Percentiles rank a stretch among this genome's conserved stretches.
These are phyloP conservation scores for Adansonia madagascariensis DNA, from an alignment of 441 rosid species.

Conservation along the genomic window DNA sequence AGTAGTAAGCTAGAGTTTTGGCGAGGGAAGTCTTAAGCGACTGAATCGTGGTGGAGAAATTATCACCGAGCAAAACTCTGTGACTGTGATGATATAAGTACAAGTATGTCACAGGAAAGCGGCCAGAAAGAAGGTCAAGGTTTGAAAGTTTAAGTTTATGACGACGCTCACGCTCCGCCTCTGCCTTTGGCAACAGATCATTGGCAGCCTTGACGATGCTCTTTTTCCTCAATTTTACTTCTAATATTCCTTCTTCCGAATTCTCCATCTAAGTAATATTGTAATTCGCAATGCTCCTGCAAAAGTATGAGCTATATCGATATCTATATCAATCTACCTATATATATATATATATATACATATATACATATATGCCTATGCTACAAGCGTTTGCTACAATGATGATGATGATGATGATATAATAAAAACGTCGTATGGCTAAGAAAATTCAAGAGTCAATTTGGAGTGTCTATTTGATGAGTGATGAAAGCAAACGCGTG, in stretches of 20 bases:
- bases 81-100: slow-evolving; percentile 55
- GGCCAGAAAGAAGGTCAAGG: slow-evolving; percentile 87
- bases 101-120: slow-evolving; percentile 79
- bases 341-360: too few relatives aligned
- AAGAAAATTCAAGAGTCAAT: not conserved
- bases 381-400: not conserved
- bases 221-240: slow-evolving; percentile 46
- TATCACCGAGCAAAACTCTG: not conserved
- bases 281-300: not conserved
- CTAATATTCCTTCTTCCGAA: slow-evolving; percentile 33
- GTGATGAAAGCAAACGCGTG: not conserved
- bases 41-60: slow-evolving; percentile 37
- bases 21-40: slow-evolving; percentile 61
- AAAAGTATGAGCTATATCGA: not conserved
- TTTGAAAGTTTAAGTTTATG: slow-evolving; percentile 57
- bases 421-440: not conserved
- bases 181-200: slow-evolving; percentile 23
- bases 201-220: slow-evolving; percentile 50
- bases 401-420: not conserved
- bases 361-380: not conserved
- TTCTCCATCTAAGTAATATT: slow-evolving; percentile 29
- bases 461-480: slow-evolving; percentile 1
- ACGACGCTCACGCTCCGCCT: slow-evolving; percentile 19
- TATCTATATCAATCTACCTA: too few relatives aligned
- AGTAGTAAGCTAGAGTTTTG: slow-evolving; percentile 50